Conservation (phyloP, 192 early-diverging fungal species). For the Linnemannia schmuckeri region DNA sequence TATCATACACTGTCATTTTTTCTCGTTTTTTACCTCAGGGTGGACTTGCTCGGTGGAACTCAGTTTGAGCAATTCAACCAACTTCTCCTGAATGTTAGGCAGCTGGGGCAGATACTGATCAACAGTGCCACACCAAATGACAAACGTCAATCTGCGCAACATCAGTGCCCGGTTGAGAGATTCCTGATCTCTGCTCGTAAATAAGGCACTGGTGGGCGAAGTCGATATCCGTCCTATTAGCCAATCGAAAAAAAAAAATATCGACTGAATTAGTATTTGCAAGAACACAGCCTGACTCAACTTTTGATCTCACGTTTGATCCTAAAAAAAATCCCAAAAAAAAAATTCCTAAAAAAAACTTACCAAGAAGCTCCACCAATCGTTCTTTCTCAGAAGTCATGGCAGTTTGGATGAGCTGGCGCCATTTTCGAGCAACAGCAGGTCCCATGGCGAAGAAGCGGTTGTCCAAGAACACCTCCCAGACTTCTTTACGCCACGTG, state of each 20-base stretch:
- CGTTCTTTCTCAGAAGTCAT: constrained; percentile 83
- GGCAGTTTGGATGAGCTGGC: constrained; percentile 74
- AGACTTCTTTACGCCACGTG: constrained; percentile 81
- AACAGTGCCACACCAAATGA: constrained; percentile 76
- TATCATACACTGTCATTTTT: too few relatives aligned
- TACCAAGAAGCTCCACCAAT: constrained; percentile 78
- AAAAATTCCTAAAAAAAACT: not conserved
- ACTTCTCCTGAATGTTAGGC: constrained; percentile 86
- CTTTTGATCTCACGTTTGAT: not conserved
- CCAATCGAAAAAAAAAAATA: not conserved
- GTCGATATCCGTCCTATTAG: constrained; percentile 74
- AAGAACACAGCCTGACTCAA: not conserved
- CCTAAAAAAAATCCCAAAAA: not conserved
- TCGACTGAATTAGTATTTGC: not conserved
- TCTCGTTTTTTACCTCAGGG: constrained; percentile 65
- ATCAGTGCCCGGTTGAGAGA: constrained; percentile 72
- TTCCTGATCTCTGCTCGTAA: constrained; percentile 89
- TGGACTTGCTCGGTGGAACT: constrained; percentile 77
- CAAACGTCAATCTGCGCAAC: constrained; percentile 84
- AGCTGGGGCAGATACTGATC: constrained; percentile 87
- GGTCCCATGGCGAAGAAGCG: constrained; percentile 78
- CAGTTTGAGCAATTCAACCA: constrained; percentile 89
- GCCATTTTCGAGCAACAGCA: constrained; percentile 71
- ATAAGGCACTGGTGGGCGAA: constrained; percentile 77
- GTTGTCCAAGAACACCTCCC: constrained; percentile 82